Percentiles rank a stretch among this genome's conserved stretches.
These are phyloP conservation scores for Papiliotrema nemorosa DNA, from an alignment of 1,284 basidiomycete species.

Conservation along the genomic window DNA sequence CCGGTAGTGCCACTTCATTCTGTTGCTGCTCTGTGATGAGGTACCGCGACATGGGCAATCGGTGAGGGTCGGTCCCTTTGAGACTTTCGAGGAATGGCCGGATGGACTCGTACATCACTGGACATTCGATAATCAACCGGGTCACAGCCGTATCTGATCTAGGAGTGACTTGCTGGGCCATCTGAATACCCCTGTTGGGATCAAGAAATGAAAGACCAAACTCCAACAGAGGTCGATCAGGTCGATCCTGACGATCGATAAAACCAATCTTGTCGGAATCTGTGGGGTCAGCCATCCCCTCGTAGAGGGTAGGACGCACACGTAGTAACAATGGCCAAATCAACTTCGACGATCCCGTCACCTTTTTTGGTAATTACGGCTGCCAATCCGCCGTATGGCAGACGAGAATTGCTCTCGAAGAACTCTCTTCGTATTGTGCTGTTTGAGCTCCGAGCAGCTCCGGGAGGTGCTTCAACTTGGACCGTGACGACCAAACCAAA, in stretches of 20 bases:
- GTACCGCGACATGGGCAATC: constrained; percentile 57
- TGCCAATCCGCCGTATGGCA: constrained; percentile 59
- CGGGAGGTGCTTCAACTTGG: constrained; percentile 56
- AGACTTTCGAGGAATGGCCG: constrained; percentile 62
- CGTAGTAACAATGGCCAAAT: constrained; percentile 7
- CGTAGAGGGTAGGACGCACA: too few relatives aligned
- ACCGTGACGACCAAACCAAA: constrained; percentile 55
- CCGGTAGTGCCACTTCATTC: constrained; percentile 53
- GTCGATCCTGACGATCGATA: not conserved
- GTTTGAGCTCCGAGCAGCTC: constrained; percentile 30
- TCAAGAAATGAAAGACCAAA: constrained; percentile 43
- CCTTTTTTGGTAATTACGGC: constrained; percentile 54
- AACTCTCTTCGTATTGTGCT: constrained; percentile 46
- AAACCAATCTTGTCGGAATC: not conserved
- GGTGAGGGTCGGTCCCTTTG: constrained; percentile 52
- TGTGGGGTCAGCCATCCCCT: not conserved
- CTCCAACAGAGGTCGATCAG: not conserved
- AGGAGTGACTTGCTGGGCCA: constrained; percentile 29
- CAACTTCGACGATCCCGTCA: constrained; percentile 14
- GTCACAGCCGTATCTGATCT: not conserved
- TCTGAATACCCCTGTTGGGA: constrained; percentile 51
- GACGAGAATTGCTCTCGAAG: constrained; percentile 58
- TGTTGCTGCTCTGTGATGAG: constrained; percentile 49
- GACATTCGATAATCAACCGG: constrained; percentile 56
- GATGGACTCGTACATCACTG: constrained; percentile 61